Base-by-base conservation (phyloP, 257 asterid species). In the Dorcoceras hygrometricum region DNA sequence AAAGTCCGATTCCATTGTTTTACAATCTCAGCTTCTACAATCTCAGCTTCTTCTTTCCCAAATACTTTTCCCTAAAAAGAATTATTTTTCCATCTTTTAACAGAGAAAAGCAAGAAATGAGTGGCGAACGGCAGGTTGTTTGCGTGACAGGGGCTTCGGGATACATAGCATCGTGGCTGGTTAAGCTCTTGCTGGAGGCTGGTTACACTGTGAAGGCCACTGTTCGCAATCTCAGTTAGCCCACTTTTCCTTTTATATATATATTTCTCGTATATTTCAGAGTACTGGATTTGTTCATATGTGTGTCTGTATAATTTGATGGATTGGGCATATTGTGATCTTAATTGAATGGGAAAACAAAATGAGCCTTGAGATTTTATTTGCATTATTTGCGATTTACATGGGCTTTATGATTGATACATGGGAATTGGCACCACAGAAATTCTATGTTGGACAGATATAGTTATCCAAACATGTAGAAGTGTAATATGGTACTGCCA, bases 131-230 rank as follows among this genome's bases (percentile, higher is more conserved):
- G 23, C 75, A 76, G 75, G 71, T 77, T 5, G 95, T 87, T 48
- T 82, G 89, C 57, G 95, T 87, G 27, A 87, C 91, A 0, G 95
- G 95, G 19, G 93, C 88, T 2, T 83, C 89, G 0, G 93, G 93
- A 0, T 84, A 65, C 76, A 75, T 82, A 22, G 90, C 89, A 0
- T 84, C 91, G 46, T 87, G 91, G 91, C 79, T 87, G 26, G 95
- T 87, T 29, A 81, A 82, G 79, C 59, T 81, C 51, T 23, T 84
- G 57, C 89, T 87, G n/a, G 36, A 76, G 0, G 82, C 82, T 53
- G 89, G 91, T 24, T 87, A 87, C 71, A 81, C 83, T 0, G 89
- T 86, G 39, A 86, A 77, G 56, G 92, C 81, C 62, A 82, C 90
- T 3, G 93, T 88, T 71, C 77, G 89, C 2, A 72, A 80, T 58